Conservation (phyloP, 2,329 filamentous ascomycete genomes). For the Colletotrichum plurivorum region DNA sequence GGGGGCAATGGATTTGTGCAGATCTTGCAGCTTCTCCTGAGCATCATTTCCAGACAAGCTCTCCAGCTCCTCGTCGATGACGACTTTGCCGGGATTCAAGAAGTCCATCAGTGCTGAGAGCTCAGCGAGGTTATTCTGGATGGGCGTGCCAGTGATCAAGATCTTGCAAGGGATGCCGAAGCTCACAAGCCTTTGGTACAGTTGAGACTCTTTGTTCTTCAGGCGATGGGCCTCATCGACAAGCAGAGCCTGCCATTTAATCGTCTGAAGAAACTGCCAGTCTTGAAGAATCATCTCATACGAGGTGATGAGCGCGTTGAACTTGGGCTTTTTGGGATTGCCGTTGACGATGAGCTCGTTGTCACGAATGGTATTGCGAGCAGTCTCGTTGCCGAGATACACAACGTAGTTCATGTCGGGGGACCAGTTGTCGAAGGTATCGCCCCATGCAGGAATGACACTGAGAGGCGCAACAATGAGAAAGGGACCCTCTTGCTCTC, state of each 20-base stretch:
- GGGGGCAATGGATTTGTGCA: conserved; percentile 90
- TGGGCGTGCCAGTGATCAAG: conserved; percentile 95
- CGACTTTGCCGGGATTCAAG: conserved; percentile 92
- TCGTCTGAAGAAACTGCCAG: conserved; percentile 84
- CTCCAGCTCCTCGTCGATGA: conserved; percentile 93
- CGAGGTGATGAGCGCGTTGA: conserved; percentile 97
- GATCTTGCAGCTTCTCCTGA: conserved; percentile 86
- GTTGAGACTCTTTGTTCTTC: conserved; percentile 95
- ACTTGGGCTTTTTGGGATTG: conserved; percentile 90
- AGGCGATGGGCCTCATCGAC: conserved; percentile 97
- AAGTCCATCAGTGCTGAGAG: conserved; percentile 95
- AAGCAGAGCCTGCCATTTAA: conserved; percentile 98
- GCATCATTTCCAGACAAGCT: conserved; percentile 82
- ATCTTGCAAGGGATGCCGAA: conserved; percentile 92
- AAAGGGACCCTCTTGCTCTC: conserved; percentile 92
- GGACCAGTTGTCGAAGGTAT: conserved; percentile 97
- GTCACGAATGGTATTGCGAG: conserved; percentile 89
- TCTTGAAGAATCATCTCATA: conserved; percentile 97
- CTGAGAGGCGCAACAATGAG: conserved; percentile 97
- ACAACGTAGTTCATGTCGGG: conserved; percentile 98
- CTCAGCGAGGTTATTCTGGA: conserved; percentile 96
- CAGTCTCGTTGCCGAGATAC: conserved; percentile 90
- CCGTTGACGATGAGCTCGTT: conserved; percentile 90
- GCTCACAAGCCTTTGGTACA: conserved; percentile 87
- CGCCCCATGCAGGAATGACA: conserved; percentile 97